Base-by-base conservation (phyloP, 1,284 basidiomycete genomes). In the Ganoderma resinaceum region DNA sequence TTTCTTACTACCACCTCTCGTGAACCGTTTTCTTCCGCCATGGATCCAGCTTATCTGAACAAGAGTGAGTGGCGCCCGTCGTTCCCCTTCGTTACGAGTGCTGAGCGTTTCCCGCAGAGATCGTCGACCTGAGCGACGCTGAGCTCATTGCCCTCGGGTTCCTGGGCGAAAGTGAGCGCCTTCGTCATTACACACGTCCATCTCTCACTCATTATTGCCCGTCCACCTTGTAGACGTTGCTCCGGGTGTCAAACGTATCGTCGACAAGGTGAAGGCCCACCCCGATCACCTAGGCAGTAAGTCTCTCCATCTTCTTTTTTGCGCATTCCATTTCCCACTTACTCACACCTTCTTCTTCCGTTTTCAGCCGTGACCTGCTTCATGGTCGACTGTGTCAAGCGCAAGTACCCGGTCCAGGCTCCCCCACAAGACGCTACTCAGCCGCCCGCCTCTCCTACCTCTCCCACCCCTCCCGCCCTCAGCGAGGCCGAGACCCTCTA, bases 101-200 rank as follows among this genome's bases (percentile, higher is more conserved):
- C 76, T 79, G 73, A 80, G 69, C 60, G 70, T 78, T 79, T 79
- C 74, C 72, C 70, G 70, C 76, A 80, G 79, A 79, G 68, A 76
- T 80, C 67, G 69, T 79, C 71, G 75, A 80, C 68, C 69, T 80
- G 68, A 79, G 40, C 75, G 74, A 78, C 23, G 70, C 66, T 42
- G 78, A 80, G 76, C 73, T 76, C 74, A 75, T 20, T 66, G 59
- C 71, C 72, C 78, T 79, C 66, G 74, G 68, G 57, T 80, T 77
- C 76, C 38, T 77, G 62, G 76, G 75, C 62, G 60, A 73, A 62
- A 76, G 77, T 78, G 78, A 76, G 78, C 72, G 53, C 16, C 71
- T 78, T 76, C 67, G 68, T 76, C 76, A 73, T 77, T 74, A 73
- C 65, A 76, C 71, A 71, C 73, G 66, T 75, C 74, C 74, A 76